A percentile compares a stretch with the other conserved stretches of the same genome.
Evolutionary conservation across 2,329 filamentous ascomycete genomes (phyloP).

Genomic region (Purpureocillium takamizusanense): DNA sequence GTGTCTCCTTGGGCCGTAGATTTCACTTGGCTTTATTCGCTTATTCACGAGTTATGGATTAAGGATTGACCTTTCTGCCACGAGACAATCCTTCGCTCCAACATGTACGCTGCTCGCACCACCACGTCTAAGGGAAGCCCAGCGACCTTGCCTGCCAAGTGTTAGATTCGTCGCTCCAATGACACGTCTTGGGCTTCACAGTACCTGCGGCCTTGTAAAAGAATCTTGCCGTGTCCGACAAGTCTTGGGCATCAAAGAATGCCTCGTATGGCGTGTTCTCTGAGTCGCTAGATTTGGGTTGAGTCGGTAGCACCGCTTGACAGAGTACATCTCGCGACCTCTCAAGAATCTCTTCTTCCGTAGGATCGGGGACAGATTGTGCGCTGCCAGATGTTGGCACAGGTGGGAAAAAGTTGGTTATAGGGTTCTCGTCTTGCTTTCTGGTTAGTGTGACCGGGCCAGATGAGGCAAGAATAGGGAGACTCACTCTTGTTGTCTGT

Average conservation of each 20-base stretch:
- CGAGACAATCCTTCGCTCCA: constrained; percentile 23
- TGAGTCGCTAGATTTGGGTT: neutral
- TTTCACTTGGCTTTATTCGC: no score
- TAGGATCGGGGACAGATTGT: constrained; percentile 9
- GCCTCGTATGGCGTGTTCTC: constrained; percentile 14
- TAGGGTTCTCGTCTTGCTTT: constrained; percentile 14
- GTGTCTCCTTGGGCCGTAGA: no score
- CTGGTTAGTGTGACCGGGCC: no score
- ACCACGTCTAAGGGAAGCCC: constrained; percentile 24
- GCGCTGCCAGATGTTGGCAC: constrained; percentile 12
- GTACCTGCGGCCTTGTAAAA: constrained; percentile 25
- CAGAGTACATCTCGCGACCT: constrained; percentile 12
- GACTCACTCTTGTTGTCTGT: constrained; percentile 23
- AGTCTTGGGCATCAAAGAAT: constrained; percentile 20
- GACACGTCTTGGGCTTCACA: no score
- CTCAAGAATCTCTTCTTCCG: constrained; percentile 16
- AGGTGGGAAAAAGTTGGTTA: constrained; percentile 25
- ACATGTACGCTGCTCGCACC: constrained; percentile 26
- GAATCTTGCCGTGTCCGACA: constrained; percentile 18
- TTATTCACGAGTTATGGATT: neutral
- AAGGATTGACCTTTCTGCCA: constrained; percentile 19
- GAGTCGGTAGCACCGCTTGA: constrained; percentile 6
- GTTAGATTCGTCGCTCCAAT: constrained; percentile 2
- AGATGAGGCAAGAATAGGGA: no score
- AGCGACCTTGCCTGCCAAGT: constrained; percentile 15